These are phyloP conservation scores for Calonectria crousiana DNA, from an alignment of 2,329 filamentous ascomycete genomes.

Conservation along the genomic window DNA sequence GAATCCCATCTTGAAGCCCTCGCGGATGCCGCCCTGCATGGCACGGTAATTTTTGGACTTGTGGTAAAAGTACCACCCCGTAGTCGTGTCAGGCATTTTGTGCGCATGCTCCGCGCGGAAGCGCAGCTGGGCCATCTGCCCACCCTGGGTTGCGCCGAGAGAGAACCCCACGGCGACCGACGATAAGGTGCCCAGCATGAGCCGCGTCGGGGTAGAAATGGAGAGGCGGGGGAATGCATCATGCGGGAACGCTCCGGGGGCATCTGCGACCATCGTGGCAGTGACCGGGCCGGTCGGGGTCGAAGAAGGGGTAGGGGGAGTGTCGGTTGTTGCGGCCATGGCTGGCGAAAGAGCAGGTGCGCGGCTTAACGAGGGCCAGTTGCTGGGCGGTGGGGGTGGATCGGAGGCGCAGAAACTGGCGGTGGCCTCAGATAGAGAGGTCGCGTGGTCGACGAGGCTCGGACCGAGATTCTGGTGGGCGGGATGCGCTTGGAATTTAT, in stretches of 20 bases:
- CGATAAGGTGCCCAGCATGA: slow-evolving; percentile 72
- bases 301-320: slow-evolving; percentile 15
- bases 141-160: slow-evolving; percentile 79
- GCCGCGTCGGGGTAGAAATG: slow-evolving; percentile 73
- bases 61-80: slow-evolving; percentile 98
- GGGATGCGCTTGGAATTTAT: slow-evolving; percentile 36
- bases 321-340: slow-evolving; percentile 26
- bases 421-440: slow-evolving; percentile 18
- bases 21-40: slow-evolving; percentile 80
- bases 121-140: slow-evolving; percentile 79
- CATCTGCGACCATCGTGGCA: slow-evolving; percentile 29
- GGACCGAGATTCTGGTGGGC: slow-evolving; percentile 29
- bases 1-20: slow-evolving; percentile 81
- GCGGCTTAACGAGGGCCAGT: slow-evolving; percentile 19
- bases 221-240: slow-evolving; percentile 64
- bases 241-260: slow-evolving; percentile 39
- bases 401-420: slow-evolving; percentile 29
- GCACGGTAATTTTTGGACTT: slow-evolving; percentile 96
- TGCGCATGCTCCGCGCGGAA: slow-evolving; percentile 98
- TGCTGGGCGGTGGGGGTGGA: slow-evolving; percentile 33
- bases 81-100: slow-evolving; percentile 83
- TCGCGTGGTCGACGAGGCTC: slow-evolving; percentile 6
- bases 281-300: slow-evolving; percentile 32
- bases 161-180: slow-evolving; percentile 77
- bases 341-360: background rate